phyloP scores from a whole-genome alignment of 1,284 basidiomycete genomes.

The Sporisorium sorghi region DNA sequence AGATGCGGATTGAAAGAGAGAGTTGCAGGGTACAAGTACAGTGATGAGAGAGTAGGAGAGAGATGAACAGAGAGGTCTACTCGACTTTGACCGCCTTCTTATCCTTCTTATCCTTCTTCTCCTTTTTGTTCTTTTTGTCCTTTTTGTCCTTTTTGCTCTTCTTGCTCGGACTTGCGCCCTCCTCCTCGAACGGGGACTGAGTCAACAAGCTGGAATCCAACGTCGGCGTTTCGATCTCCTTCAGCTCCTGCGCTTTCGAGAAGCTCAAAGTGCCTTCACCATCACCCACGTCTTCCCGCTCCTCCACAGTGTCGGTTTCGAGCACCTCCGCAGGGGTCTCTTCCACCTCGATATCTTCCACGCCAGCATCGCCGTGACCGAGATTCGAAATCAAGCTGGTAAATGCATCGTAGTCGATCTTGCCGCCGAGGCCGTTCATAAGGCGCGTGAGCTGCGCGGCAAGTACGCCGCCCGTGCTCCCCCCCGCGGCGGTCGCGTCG shows the following conservation, averaged over 20 bases:
- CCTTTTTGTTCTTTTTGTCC: constrained; percentile 26
- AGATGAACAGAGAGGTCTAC: background rate
- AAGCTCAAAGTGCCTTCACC: constrained; percentile 12
- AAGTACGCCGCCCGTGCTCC: constrained; percentile 35
- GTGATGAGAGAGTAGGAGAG: background rate
- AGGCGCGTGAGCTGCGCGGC: constrained; percentile 36
- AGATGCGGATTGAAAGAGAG: constrained; percentile 3
- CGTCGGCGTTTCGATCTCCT: constrained; percentile 9
- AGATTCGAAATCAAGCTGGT: background rate
- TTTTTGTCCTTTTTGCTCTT: constrained; percentile 33
- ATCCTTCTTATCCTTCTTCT: constrained; percentile 24
- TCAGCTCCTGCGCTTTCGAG: constrained; percentile 13
- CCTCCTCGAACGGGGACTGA: background rate
- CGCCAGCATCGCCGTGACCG: background rate
- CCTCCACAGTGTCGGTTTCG: background rate
- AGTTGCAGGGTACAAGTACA: constrained; percentile 15
- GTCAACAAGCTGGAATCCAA: constrained; percentile 4
- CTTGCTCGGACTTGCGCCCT: constrained; percentile 7
- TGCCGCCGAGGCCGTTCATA: constrained; percentile 38
- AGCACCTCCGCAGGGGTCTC: constrained; percentile 8
- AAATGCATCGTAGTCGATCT: constrained; percentile 36
- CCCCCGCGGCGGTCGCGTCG: background rate
- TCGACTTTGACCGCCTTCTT: constrained; percentile 20
- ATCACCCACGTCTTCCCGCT: background rate
- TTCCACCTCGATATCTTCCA: background rate